Base-by-base conservation (phyloP, 352 stramenopile species). In the Phytophthora tentaculata region DNA sequence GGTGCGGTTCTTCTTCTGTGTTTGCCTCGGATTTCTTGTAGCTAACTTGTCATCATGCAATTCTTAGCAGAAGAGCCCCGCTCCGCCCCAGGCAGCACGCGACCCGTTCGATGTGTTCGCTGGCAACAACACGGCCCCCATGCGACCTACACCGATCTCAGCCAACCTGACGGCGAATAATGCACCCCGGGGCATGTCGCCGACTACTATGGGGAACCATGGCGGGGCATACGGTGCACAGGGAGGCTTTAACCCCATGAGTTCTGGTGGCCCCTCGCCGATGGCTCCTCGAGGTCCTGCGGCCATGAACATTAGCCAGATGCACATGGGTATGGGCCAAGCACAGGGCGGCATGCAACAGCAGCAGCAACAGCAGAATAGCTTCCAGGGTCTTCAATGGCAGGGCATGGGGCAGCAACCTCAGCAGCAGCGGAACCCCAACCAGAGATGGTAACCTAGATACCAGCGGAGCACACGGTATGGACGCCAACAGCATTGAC, bases 311-410 rank as follows among this genome's bases (percentile, higher is more conserved):
- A 94, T 94, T 69, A 94, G 84, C 39, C 84, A 94, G 66, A 94
- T 94, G 86, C 84, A 93, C 71, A 86, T 93, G 70, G 80, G 79
- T 24, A 91, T 91, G 73, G 71, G 69, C 26, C 74, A 81, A 54
- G 67, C 62, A 9, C 75, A 70, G 24, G 67, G 59, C 17, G 69
- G 80, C 19, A 80, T 84, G 57, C 78, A 89, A 51, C 77, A 83
- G 45, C 74, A 73, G 7, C 74, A 73, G 4, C 73, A 80, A 35
- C 69, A 79, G 53, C 74, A 81, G 57, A 90, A 92, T 82, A 92
- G 86, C 64, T 95, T 95, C 82, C 83, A 91, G 48, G 86, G 86
- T 28, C 74, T 95, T 9, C 86, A 95, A 55, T 95, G 86, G 86
- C 83, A 91, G 55, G 86, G 86, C 41, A 95, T 95, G 86, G 83